These are phyloP conservation scores for Pleurotus ostreatus DNA, from an alignment of 768 basidiomycete species.

Conservation along the genomic window DNA sequence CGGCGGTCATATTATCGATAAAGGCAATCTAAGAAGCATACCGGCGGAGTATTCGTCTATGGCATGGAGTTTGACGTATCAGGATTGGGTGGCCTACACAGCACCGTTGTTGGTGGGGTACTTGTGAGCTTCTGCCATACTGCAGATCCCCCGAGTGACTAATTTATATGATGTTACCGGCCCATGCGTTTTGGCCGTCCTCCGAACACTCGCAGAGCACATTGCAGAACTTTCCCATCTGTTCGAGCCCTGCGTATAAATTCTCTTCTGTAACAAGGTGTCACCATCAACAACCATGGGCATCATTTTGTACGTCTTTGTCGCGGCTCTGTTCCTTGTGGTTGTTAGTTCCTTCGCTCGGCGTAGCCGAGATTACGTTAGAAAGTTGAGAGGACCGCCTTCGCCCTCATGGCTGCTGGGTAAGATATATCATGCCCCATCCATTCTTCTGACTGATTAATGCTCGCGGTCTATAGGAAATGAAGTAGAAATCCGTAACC, in stretches of 20 bases:
- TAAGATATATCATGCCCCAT: background rate
- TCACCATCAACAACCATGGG: background rate
- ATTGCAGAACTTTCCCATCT: background rate
- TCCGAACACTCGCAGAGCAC: background rate
- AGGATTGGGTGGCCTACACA: background rate
- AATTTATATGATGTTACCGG: background rate
- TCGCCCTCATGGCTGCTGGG: slow-evolving; percentile 5
- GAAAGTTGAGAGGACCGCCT: background rate
- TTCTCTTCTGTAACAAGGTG: background rate
- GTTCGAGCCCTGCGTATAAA: background rate
- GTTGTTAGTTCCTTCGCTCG: background rate
- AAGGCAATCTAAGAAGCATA: background rate
- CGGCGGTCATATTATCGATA: too few species aligned
- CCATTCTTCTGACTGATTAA: background rate
- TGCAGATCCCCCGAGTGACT: background rate
- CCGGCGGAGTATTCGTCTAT: background rate
- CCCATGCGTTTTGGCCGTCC: background rate
- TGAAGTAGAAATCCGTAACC: slow-evolving; percentile 15
- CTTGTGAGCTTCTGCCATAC: background rate
- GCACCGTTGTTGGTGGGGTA: background rate
- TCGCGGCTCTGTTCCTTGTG: background rate
- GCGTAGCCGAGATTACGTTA: background rate
- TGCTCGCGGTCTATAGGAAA: slow-evolving; percentile 14
- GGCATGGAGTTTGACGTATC: background rate
- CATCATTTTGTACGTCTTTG: background rate